Percentiles rank a stretch among this genome's conserved stretches.
phyloP scores from a whole-genome alignment of 2,329 filamentous ascomycete genomes.

The Colletotrichum somersetense region DNA sequence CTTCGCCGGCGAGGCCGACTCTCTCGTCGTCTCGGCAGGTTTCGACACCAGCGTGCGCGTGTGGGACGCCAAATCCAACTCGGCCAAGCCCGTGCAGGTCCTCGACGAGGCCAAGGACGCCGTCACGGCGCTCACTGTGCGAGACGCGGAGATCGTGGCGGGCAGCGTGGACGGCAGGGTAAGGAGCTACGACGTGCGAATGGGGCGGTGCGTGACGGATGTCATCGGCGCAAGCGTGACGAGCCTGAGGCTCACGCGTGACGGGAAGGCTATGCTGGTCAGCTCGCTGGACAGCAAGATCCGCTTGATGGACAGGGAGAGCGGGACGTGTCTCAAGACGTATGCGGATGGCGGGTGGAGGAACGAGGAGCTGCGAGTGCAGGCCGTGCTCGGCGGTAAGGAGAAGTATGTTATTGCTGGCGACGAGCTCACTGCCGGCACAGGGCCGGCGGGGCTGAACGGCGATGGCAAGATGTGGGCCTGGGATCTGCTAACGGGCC shows the following conservation, averaged over 20 bases:
- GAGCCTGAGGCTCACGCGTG: conserved; percentile 76
- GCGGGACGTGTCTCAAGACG: conserved; percentile 78
- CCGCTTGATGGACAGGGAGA: conserved; percentile 82
- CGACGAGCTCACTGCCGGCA: conserved; percentile 71
- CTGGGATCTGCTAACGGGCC: conserved; percentile 87
- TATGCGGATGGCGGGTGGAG: conserved; percentile 71
- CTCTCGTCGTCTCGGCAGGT: conserved; percentile 78
- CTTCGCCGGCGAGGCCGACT: conserved; percentile 82
- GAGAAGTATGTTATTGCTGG: conserved; percentile 86
- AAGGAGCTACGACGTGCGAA: conserved; percentile 84
- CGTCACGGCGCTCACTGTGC: conserved; percentile 64
- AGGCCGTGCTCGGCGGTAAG: conserved; percentile 79
- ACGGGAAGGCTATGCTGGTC: conserved; percentile 81
- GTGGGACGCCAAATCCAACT: conserved; percentile 75
- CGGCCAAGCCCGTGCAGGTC: conserved; percentile 76
- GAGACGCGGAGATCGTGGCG: conserved; percentile 71
- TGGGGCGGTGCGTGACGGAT: conserved; percentile 78
- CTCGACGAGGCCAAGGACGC: conserved; percentile 80
- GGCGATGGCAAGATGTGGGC: conserved; percentile 75
- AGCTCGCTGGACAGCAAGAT: conserved; percentile 82
- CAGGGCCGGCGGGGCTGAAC: conserved; percentile 44
- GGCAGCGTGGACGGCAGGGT: conserved; percentile 89
- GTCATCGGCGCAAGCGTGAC: conserved; percentile 80
- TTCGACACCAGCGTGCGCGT: conserved; percentile 82
- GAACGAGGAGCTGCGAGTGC: conserved; percentile 80